A percentile compares a stretch with the other conserved stretches of the same genome.
phyloP scores from a whole-genome alignment of 1,284 basidiomycete genomes.

The Cutaneotrichosporon sp. region DNA sequence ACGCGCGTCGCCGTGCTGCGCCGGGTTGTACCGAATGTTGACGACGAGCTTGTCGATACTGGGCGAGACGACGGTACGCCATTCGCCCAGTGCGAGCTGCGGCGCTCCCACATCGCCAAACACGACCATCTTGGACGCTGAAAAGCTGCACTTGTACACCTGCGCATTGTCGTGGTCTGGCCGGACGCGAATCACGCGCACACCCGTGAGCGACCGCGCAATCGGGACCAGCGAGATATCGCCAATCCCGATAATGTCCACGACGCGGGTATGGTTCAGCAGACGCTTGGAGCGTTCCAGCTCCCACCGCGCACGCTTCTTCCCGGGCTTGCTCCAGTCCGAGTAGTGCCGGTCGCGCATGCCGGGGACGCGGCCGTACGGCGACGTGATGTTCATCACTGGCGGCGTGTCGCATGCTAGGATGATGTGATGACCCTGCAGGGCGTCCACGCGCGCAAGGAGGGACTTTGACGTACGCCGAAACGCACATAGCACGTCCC shows the following conservation, averaged over 20 bases:
- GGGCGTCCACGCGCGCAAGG: neutral
- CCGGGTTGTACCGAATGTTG: slow-evolving; percentile 7
- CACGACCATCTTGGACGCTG: neutral
- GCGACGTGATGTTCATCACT: neutral
- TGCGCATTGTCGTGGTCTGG: neutral
- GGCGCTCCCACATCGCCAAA: neutral
- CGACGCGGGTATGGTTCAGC: slow-evolving; percentile 7
- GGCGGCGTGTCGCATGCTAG: neutral
- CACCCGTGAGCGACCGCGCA: neutral
- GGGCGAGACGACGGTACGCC: slow-evolving; percentile 3
- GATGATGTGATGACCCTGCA: slow-evolving; percentile 1
- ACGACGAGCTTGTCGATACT: slow-evolving; percentile 5
- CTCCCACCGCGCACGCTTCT: neutral
- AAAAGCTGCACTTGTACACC: neutral
- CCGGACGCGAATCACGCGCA: slow-evolving; percentile 7
- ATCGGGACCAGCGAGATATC: slow-evolving; percentile 4
- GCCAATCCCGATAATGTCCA: slow-evolving; percentile 12
- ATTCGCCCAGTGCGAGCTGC: neutral
- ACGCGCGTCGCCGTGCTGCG: neutral
- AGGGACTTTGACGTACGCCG: neutral
- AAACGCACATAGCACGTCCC: neutral
- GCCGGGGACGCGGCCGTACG: neutral
- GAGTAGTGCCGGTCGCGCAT: neutral
- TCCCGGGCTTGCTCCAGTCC: neutral
- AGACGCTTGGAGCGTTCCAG: neutral